Evolutionary conservation across 2,329 filamentous ascomycete genomes (phyloP).

Genomic region (Colletotrichum tropicicola): DNA sequence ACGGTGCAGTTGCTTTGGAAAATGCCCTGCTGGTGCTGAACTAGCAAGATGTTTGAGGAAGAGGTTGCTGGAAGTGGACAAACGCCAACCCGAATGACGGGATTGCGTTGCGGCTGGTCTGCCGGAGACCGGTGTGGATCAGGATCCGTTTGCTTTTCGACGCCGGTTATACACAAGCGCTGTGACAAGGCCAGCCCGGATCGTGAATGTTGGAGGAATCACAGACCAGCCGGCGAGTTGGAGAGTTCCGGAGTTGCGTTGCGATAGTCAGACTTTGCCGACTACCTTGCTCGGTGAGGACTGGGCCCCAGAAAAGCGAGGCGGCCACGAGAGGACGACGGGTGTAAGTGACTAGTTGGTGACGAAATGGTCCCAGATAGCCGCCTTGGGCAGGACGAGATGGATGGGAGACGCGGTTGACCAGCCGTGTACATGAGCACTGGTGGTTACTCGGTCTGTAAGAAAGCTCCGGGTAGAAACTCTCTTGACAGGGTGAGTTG

Average conservation of each 20-base stretch:
- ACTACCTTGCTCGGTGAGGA: conserved; percentile 13
- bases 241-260: background rate
- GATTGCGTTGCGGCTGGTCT: conserved; percentile 2
- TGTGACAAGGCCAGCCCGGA: background rate
- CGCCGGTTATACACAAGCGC: background rate
- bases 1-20: background rate
- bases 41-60: background rate
- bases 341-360: conserved; percentile 2
- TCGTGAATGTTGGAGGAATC: background rate
- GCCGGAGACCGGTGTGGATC: conserved; percentile 26
- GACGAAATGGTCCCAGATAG: conserved; percentile 1
- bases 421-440: conserved; percentile 32
- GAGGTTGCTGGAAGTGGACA: background rate
- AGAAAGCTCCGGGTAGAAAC: conserved; percentile 28
- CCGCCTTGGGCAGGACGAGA: background rate
- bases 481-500: conserved; percentile 17
- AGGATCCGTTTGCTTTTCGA: conserved; percentile 7
- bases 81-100: background rate
- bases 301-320: conserved; percentile 5
- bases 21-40: background rate
- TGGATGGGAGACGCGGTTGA: conserved; percentile 25
- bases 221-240: conserved; percentile 2
- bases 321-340: background rate
- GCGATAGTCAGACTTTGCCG: background rate
- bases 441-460: conserved; percentile 15